Base-by-base conservation (phyloP, 305 asterid species). In the Fraxinus angustifolia region DNA sequence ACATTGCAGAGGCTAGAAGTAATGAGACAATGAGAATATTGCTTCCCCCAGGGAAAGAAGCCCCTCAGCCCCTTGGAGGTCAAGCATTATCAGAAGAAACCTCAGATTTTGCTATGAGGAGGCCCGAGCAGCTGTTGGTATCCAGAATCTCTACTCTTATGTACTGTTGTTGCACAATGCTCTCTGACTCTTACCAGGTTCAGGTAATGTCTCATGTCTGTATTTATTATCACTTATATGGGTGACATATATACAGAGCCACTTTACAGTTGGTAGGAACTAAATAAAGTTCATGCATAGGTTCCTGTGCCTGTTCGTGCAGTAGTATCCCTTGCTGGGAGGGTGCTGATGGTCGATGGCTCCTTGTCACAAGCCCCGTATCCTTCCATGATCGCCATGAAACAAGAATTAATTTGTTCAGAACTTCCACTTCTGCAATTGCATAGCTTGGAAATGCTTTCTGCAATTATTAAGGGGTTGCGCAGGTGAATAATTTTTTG, bases 281-380 rank as follows among this genome's bases (percentile, higher is more conserved):
- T 65, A 53, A 85, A 21, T 81, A 62, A 71, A 14, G 30, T 76
- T 75, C 19, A 19, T 80, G 38, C 83, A 53, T 89, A 95, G 99
- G 97, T 93, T 83, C 76, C 92, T 78, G 90, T 93, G 78, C 97
- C 97, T 83, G 83, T 93, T 75, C 80, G 62, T 72, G 89, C 91
- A 45, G 81, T 95, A 58, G 56, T 92, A 56, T 90, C 94, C 78
- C 85, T 95, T 87, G 87, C 87, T 77, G 84, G 83, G 78, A 91
- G 99, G 89, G 96, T 92, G 83, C 83, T 95, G 88, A 83, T 87
- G 89, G 92, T 91, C 72, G 97, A 93, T 86, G 95, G 96, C 75
- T 90, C 97, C 73, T 80, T 82, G 78, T 84, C 87, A 23, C 85
- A 26, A 74, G 80, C 89, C 85, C 81, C 88, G 0, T 88, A 83